A percentile compares a stretch with the other conserved stretches of the same genome.
Conservation (phyloP, 148 eudicot genomes). For the Gaultheria prostrata region DNA sequence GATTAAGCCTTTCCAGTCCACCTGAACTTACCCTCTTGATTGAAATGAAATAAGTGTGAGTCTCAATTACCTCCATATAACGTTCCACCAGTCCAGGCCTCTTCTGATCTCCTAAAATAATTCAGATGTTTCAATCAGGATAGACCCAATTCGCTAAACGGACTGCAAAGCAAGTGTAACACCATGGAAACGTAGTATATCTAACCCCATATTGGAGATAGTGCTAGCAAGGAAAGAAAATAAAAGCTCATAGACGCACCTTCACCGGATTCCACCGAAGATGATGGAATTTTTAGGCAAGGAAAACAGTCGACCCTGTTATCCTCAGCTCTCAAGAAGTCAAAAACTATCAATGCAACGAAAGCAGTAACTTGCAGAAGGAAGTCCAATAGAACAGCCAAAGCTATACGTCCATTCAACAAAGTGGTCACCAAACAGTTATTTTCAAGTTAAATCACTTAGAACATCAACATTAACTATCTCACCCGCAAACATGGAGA, state of each 20-base stretch:
- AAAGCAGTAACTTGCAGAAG: conserved; percentile 97
- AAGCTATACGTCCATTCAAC: conserved; percentile 43
- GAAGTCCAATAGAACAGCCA: conserved; percentile 95
- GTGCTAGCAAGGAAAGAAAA: neutral
- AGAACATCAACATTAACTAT: neutral
- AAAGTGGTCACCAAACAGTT: conserved; percentile 14
- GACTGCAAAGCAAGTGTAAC: neutral
- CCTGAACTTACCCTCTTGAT: neutral
- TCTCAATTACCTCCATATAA: conserved; percentile 80
- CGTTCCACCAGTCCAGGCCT: conserved; percentile 73
- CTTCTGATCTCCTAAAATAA: conserved; percentile 51
- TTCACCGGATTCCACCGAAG: conserved; percentile 43
- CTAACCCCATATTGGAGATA: conserved; percentile 6
- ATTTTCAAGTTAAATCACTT: neutral
- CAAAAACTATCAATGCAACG: conserved; percentile 89
- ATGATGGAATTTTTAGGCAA: conserved; percentile 57
- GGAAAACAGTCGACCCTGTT: conserved; percentile 94
- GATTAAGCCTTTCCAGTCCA: neutral
- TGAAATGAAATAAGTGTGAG: neutral
- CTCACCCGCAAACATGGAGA: conserved; percentile 98
- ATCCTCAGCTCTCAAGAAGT: conserved; percentile 84
- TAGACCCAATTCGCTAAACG: neutral
- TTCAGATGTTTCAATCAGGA: conserved; percentile 21
- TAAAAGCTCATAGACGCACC: conserved; percentile 35
- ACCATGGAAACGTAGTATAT: neutral